Percentiles rank a stretch among this genome's conserved stretches.
These are phyloP conservation scores for Claviceps sp. DNA, from an alignment of 2,329 filamentous ascomycete species.

Conservation along the genomic window DNA sequence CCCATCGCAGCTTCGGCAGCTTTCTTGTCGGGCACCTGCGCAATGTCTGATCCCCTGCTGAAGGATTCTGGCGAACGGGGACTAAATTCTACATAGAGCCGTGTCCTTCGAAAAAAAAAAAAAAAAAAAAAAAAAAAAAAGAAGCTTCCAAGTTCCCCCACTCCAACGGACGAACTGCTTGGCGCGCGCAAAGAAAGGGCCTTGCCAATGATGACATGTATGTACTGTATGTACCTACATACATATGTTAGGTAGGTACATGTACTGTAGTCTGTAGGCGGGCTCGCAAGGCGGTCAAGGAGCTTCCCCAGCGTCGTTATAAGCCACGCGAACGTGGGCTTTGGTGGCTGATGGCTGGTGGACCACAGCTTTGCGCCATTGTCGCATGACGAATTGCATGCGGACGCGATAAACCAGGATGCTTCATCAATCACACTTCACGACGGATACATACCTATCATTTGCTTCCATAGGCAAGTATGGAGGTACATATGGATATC, in stretches of 20 bases:
- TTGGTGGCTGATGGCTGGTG: too few relatives aligned
- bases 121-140: not conserved
- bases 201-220: not conserved
- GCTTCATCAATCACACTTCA: too few relatives aligned
- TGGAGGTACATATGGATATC: too few relatives aligned
- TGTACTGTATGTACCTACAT: too few relatives aligned
- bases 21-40: not conserved
- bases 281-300: not conserved
- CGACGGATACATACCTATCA: too few relatives aligned
- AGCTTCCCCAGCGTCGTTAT: not conserved
- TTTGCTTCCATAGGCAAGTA: too few relatives aligned
- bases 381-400: too few relatives aligned
- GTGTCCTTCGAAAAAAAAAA: not conserved
- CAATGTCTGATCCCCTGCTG: not conserved
- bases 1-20: not conserved
- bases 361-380: too few relatives aligned
- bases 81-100: not conserved
- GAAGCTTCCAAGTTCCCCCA: not conserved
- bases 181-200: not conserved
- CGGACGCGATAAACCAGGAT: too few relatives aligned
- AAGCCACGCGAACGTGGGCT: too few relatives aligned
- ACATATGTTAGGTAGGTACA: too few relatives aligned
- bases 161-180: not conserved
- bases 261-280: not conserved
- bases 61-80: not conserved